These are phyloP conservation scores for Lagerstroemia speciosa DNA, from an alignment of 345 rosid genomes.

Conservation along the genomic window DNA sequence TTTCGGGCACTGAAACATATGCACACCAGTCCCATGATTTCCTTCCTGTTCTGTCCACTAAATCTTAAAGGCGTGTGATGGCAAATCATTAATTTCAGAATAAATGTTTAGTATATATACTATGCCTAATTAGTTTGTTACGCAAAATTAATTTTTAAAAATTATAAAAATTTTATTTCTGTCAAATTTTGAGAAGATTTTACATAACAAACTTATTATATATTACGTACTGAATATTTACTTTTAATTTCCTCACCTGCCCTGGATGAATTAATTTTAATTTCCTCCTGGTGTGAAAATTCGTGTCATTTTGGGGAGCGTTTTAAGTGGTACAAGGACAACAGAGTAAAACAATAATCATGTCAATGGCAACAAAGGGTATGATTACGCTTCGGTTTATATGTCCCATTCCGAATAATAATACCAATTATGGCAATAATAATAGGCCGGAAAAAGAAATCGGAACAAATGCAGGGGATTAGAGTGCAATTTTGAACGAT, in stretches of 20 bases:
- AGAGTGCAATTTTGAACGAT: conserved; percentile 29
- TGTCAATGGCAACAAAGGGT: conserved; percentile 20
- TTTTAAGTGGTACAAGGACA: conserved; percentile 16
- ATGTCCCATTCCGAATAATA: conserved; percentile 51
- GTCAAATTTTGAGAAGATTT: too few relatives aligned
- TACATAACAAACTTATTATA: too few relatives aligned
- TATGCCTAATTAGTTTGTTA: too few relatives aligned
- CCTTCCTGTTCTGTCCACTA: background rate
- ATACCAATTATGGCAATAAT: conserved; percentile 39
- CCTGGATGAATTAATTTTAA: conserved; percentile 17
- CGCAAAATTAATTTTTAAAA: too few relatives aligned
- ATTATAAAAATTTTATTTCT: too few relatives aligned
- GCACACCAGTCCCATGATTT: conserved; percentile 26
- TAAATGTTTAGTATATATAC: too few relatives aligned
- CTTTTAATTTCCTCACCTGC: too few relatives aligned
- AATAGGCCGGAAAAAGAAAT: conserved; percentile 35
- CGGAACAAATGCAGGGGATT: conserved; percentile 23
- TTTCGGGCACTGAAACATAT: conserved; percentile 29
- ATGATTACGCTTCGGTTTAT: conserved; percentile 61
- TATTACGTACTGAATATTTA: too few relatives aligned
- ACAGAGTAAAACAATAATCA: conserved; percentile 8
- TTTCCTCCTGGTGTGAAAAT: conserved; percentile 12
- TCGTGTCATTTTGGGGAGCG: conserved; percentile 22
- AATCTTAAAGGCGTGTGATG: conserved; percentile 38
- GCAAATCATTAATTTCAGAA: conserved; percentile 26